phyloP scores from a whole-genome alignment of 306 rosid species.

The Acmispon strigosus region DNA sequence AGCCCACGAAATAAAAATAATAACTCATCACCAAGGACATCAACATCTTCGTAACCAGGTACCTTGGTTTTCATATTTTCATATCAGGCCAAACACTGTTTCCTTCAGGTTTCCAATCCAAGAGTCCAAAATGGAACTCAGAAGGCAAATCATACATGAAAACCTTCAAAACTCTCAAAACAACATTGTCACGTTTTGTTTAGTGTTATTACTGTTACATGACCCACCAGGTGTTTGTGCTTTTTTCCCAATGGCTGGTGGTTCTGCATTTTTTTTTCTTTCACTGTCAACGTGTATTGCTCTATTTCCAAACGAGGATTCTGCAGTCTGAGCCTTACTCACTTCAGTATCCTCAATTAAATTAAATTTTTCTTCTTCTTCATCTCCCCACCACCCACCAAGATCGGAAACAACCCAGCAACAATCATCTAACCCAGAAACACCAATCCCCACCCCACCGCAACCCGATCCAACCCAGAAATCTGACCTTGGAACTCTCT shows the following conservation, averaged over 20 bases:
- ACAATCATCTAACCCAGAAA: too few relatives aligned
- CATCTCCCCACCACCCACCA: too few relatives aligned
- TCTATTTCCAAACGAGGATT: conserved; percentile 29
- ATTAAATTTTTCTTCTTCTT: too few relatives aligned
- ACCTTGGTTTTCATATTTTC: conserved; percentile 11
- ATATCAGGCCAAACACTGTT: conserved; percentile 64
- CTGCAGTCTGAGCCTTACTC: conserved; percentile 8
- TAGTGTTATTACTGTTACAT: background rate
- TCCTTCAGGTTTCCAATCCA: conserved; percentile 48
- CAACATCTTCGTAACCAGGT: too few relatives aligned
- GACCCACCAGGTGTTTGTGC: background rate
- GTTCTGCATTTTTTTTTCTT: background rate
- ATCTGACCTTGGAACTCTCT: too few relatives aligned
- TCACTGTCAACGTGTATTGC: conserved; percentile 33
- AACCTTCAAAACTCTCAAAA: conserved; percentile 28
- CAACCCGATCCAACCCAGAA: too few relatives aligned
- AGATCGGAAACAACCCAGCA: too few relatives aligned
- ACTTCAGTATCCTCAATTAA: background rate
- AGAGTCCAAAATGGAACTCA: conserved; percentile 64
- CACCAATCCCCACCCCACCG: too few relatives aligned
- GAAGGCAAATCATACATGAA: conserved; percentile 73
- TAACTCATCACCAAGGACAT: too few relatives aligned
- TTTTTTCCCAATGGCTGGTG: background rate
- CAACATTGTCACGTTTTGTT: background rate
- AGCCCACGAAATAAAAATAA: too few relatives aligned